Evolutionary conservation across 164 flowering plant species (phyloP).

Genomic region (Umbilicus rupestris): DNA sequence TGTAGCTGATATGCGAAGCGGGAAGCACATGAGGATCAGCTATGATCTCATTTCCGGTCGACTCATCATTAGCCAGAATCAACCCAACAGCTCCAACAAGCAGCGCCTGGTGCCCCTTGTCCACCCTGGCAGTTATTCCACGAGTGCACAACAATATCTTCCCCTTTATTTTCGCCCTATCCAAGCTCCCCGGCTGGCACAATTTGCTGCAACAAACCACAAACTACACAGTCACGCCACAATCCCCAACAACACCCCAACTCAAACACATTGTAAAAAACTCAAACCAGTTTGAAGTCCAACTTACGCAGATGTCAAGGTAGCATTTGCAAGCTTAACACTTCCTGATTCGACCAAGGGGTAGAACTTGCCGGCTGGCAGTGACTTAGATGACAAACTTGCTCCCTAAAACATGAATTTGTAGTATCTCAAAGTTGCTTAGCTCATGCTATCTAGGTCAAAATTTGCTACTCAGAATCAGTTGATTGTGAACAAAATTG

Average conservation of each 20-base stretch:
- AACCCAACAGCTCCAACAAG: constrained; percentile 53
- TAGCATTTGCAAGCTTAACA: constrained; percentile 27
- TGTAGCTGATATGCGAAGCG: constrained; percentile 24
- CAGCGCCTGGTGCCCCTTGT: constrained; percentile 35
- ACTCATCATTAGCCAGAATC: constrained; percentile 36
- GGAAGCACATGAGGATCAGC: constrained; percentile 35
- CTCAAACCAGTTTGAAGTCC: neutral
- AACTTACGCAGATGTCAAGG: constrained; percentile 37
- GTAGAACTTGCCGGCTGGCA: constrained; percentile 29
- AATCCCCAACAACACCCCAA: neutral
- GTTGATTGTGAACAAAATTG: neutral
- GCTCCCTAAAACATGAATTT: constrained; percentile 30
- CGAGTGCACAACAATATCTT: constrained; percentile 49
- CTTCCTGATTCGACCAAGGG: constrained; percentile 25
- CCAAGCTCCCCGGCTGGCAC: constrained; percentile 42
- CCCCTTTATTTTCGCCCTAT: constrained; percentile 39
- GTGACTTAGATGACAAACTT: constrained; percentile 30
- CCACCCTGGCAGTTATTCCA: constrained; percentile 43
- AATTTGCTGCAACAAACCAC: constrained; percentile 26
- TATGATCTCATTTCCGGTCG: constrained; percentile 23
- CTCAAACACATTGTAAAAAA: neutral
- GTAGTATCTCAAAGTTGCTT: neutral
- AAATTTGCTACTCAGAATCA: too few relatives aligned
- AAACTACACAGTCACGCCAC: neutral
- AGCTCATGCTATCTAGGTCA: too few relatives aligned